Evolutionary conservation across 208 protist genomes (phyloP).

Genomic region (Crithidia bombi): DNA sequence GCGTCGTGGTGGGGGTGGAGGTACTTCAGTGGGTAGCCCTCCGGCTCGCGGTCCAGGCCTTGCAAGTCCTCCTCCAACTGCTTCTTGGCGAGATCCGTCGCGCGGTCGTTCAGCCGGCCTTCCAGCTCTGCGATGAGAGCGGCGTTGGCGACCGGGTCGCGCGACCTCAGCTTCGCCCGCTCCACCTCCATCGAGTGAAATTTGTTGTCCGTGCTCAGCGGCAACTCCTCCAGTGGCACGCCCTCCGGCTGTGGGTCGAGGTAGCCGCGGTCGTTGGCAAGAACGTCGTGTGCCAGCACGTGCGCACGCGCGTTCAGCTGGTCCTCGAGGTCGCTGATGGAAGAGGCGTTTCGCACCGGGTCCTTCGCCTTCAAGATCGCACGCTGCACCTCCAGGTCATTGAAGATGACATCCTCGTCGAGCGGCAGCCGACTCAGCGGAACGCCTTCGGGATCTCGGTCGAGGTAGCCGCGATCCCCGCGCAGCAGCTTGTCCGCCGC

Average conservation of each 20-base stretch:
- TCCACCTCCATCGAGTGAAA: conserved; percentile 83
- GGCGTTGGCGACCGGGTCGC: conserved; percentile 39
- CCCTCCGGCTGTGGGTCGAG: conserved; percentile 60
- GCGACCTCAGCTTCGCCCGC: conserved; percentile 59
- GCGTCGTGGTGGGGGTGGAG: conserved; percentile 62
- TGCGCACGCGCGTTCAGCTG: conserved; percentile 65
- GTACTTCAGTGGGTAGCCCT: conserved; percentile 58
- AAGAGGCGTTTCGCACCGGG: conserved; percentile 47
- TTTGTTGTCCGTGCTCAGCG: conserved; percentile 59
- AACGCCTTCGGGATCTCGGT: conserved; percentile 71
- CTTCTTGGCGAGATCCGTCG: conserved; percentile 59
- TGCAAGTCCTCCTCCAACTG: conserved; percentile 69
- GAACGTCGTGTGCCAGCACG: conserved; percentile 41
- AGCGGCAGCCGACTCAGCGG: conserved; percentile 51
- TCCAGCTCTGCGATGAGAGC: conserved; percentile 60
- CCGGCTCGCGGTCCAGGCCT: conserved; percentile 60
- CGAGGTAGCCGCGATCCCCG: conserved; percentile 72
- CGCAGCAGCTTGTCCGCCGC: conserved; percentile 55
- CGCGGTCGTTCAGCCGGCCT: conserved; percentile 66
- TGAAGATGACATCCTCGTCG: conserved; percentile 65
- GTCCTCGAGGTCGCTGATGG: conserved; percentile 64
- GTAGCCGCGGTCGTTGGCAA: conserved; percentile 62
- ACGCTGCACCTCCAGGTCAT: conserved; percentile 66
- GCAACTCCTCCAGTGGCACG: conserved; percentile 53
- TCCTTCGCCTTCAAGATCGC: conserved; percentile 58